A percentile compares a stretch with the other conserved stretches of the same genome.
Conservation (phyloP, 2,329 filamentous ascomycete species). For the Ceratocystiopsis sp. region DNA sequence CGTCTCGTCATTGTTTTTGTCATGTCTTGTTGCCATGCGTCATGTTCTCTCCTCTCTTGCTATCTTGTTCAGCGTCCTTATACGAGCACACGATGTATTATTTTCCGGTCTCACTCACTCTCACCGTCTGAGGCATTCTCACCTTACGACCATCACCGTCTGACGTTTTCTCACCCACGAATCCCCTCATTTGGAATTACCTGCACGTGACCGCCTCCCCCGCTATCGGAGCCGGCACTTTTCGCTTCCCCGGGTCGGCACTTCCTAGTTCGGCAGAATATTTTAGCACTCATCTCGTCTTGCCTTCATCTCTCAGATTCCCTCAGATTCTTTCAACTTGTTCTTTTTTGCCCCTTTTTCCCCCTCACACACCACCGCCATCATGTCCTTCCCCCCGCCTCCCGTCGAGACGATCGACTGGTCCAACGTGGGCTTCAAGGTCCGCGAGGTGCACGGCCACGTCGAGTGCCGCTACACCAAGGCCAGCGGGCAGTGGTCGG, state of each 20-base stretch:
- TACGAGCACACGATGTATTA: too few species aligned
- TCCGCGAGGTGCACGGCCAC: conserved; percentile 84
- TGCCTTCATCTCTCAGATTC: not conserved
- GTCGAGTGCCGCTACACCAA: conserved; percentile 73
- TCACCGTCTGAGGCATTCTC: not conserved
- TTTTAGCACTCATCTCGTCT: too few species aligned
- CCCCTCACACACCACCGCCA: conserved; percentile 20
- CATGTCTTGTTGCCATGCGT: not conserved
- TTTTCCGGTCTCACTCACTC: not conserved
- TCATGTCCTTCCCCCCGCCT: conserved; percentile 63
- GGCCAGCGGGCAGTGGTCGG: conserved; percentile 58
- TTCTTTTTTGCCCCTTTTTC: too few species aligned
- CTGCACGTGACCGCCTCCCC: too few species aligned
- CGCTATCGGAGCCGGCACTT: too few species aligned
- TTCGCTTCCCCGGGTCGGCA: too few species aligned
- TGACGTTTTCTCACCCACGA: too few species aligned
- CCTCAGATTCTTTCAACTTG: not conserved
- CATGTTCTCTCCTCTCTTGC: not conserved
- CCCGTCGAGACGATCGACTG: conserved; percentile 78
- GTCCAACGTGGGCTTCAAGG: conserved; percentile 81
- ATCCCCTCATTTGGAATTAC: too few species aligned
- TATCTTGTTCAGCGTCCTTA: too few species aligned
- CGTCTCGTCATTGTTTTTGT: not conserved
- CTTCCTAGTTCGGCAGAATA: too few species aligned
- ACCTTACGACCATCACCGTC: not conserved